Evolutionary conservation across 2,329 filamentous ascomycete species (phyloP), one percentile per base, ranked within the genome.

Genomic region (Ophiostoma ulmi): DNA sequence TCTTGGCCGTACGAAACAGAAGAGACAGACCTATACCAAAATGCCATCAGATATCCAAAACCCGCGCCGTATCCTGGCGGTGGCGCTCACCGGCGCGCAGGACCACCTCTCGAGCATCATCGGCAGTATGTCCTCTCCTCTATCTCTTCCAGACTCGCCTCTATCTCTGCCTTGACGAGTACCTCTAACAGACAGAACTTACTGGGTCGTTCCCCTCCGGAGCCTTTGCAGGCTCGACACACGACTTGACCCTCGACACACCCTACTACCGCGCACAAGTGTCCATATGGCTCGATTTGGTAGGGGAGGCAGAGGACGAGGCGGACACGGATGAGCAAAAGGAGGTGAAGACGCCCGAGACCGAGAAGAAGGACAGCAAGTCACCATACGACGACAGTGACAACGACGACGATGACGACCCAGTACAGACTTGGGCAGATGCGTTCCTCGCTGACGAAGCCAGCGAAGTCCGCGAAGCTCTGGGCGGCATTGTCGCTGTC

Each of bases 201-300:
- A 87, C 86, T 0, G 85, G 85, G 68, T 78, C 79, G 4, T 76
- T 77, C 10, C 74, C 74, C 0, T 41, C 70, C 52, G 73, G 76
- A 61, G n/a, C 70, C 2, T 80, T 89, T 41, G 88, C 88, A 1
- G 88, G 89, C 36, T 84, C 83, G 44, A 87, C 88, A 20, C 88
- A 90, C 75, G 77, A 79, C 63, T 82, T 88, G 41, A 72, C 79
- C 10, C 79, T 91, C 70, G 81, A 82, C 72, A 91, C 87, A 26
- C 75, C 80, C 17, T 91, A 91, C 80, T 91, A 90, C 80, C 82
- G 79, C 35, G 83, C 87, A 69, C 81, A 81, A 0, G 81, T 91
- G 3, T 87, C 88, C 63, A 81, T 91, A 74, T 91, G 89, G 89
- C 81, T 91, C n/a, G 89, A 91, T 75, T 41, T 74, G 14, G 69